phyloP scores from a whole-genome alignment of 2,329 filamentous ascomycete genomes.

The Purpureocillium lavendulum region DNA sequence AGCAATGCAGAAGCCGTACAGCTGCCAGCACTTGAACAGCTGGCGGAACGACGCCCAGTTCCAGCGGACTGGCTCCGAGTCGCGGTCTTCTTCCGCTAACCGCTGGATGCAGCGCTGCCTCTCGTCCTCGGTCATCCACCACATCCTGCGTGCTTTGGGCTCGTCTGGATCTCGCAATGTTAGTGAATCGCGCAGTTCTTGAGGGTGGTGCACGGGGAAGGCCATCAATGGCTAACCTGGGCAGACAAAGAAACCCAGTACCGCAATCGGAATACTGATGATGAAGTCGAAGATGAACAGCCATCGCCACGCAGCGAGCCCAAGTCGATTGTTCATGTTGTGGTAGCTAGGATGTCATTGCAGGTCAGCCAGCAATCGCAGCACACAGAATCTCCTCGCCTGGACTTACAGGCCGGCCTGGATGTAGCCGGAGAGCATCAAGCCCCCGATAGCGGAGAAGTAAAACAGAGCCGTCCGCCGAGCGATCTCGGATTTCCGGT shows the following conservation, averaged over 20 bases:
- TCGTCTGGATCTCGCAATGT: background rate
- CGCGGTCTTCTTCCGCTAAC: conserved; percentile 4
- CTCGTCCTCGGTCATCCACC: conserved; percentile 8
- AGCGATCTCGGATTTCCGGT: conserved; percentile 47
- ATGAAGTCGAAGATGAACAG: conserved; percentile 30
- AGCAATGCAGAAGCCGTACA: conserved; percentile 7
- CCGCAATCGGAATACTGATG: conserved; percentile 25
- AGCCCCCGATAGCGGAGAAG: conserved; percentile 43
- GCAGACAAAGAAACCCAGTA: conserved; percentile 5
- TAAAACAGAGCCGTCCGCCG: conserved; percentile 50
- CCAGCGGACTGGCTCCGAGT: conserved; percentile 3
- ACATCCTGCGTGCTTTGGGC: conserved; percentile 5
- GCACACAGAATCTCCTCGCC: too few species aligned
- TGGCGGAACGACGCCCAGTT: conserved; percentile 3
- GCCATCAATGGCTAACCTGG: conserved; percentile 2
- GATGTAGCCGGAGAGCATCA: conserved; percentile 27
- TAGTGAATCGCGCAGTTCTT: too few species aligned
- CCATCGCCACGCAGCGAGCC: conserved; percentile 26
- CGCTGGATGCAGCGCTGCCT: background rate
- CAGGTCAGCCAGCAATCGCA: too few species aligned
- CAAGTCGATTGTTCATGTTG: conserved; percentile 24
- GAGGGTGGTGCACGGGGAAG: background rate
- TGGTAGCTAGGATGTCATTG: too few species aligned
- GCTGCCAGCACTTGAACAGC: conserved; percentile 5
- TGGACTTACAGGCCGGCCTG: conserved; percentile 19